Evolutionary conservation across 2,329 filamentous ascomycete species (phyloP), one percentile per base, ranked within the genome.

Genomic region (Colletotrichum camelliae): DNA sequence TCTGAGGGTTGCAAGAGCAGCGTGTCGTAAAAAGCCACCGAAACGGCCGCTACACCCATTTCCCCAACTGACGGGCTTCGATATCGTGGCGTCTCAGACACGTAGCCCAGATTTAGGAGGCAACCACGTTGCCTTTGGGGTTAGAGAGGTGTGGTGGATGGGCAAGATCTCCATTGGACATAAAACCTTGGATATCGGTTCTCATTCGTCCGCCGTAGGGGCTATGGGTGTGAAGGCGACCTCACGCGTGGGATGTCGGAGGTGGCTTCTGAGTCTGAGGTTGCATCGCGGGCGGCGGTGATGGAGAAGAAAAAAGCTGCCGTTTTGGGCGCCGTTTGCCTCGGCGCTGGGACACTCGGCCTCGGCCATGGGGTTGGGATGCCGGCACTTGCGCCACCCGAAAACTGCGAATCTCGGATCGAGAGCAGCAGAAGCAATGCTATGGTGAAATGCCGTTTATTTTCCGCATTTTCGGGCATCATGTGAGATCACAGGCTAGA

Each of bases 1-100:
- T 61, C 37, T 61, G 18, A 24, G 35, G 33, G 37, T 62, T 18
- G 27, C n/a, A 48, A 70, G 24, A 52, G 57, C n/a, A 27, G 67
- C 57, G 67, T 21, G 37, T 52, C 57, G 37, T 35, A 52, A 16
- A 31, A 29, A 48, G 33, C 27, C 67, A 21, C 6, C 27, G 31
- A 61, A 52, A 61, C 57, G 57, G 18, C 57, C 57, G 21, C 37
- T 12, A 70, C 67, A 70, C 67, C 57, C 67, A 61, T 31, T 48
- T 70, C 55, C 24, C 21, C 21, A 7, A 27, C 13, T 31, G 67
- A 61, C 61, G 67, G 67, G n/a, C 55, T 60, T 70, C 57, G 57
- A 70, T 70, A 70, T 62, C 57, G 57, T 62, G 57, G 67, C 67
- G 67, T 70, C 57, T 62, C 67, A 70, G 67, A 70, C 67, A 70